A percentile compares a stretch with the other conserved stretches of the same genome.
Conservation (phyloP, 495 filamentous ascomycete genomes). For the Ramalina intermedia region DNA sequence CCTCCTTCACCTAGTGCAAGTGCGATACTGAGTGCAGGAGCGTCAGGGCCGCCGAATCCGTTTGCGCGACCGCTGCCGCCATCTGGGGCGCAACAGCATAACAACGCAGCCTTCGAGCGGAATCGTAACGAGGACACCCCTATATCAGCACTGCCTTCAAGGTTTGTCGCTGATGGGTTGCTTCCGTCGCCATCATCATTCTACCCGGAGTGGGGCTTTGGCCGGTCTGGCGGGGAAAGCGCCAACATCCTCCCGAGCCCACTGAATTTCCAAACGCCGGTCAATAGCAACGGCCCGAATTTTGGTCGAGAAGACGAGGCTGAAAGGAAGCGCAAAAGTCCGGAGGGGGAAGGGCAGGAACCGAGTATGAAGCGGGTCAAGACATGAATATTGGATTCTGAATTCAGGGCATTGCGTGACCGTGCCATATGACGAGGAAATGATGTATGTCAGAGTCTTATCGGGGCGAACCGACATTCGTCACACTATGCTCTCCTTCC, state of each 20-base stretch:
- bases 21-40: constrained; percentile 76
- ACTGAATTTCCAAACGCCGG: constrained; percentile 79
- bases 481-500: too few relatives aligned
- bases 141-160: constrained; percentile 88
- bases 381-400: constrained; percentile 16
- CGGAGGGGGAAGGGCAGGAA: constrained; percentile 28
- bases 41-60: constrained; percentile 84
- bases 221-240: constrained; percentile 46
- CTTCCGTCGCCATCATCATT: constrained; percentile 81
- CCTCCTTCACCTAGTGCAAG: constrained; percentile 85
- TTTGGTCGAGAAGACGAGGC: constrained; percentile 46
- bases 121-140: constrained; percentile 83
- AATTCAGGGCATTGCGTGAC: background rate
- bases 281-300: constrained; percentile 53
- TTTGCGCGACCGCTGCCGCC: constrained; percentile 71
- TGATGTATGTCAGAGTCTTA: background rate
- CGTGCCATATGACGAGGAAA: background rate
- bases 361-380: constrained; percentile 34
- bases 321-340: constrained; percentile 40
- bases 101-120: constrained; percentile 34
- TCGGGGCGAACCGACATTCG: too few relatives aligned
- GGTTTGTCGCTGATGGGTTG: constrained; percentile 73
- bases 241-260: constrained; percentile 75
- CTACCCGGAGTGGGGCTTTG: constrained; percentile 80
- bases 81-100: constrained; percentile 17